Base-by-base conservation (phyloP, 2,329 filamentous ascomycete species). In the Pseudopithomyces maydicus region DNA sequence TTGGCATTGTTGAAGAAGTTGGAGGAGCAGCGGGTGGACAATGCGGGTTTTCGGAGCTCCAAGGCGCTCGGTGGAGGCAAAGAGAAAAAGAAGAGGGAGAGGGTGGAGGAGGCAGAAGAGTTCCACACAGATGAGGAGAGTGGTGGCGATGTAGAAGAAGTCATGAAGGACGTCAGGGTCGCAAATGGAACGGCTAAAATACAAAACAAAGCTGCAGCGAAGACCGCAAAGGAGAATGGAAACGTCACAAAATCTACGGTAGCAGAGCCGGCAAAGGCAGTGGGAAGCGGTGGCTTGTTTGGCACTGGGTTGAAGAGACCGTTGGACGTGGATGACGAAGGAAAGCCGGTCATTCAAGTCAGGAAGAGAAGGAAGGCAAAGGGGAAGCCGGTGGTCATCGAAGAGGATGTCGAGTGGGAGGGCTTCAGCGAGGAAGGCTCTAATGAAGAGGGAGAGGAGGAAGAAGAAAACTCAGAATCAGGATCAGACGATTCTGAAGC, bases 251-350 rank as follows among this genome's bases (percentile, higher is more conserved):
- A 38, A n/a, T 3, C 5, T 38, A 6, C 35, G n/a, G 12, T 11
- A 38, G 12, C 5, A 11, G 35, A 38, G 35, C 12, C 10, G 14
- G 29, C 54, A 15, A 56, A 55, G 17, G 14, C 61, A 22, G 45
- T 44, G 32, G 49, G 55, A 19, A 48, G 55, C 43, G 52, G 50
- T 19, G 68, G 64, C 2, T 48, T 64, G 6, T 78, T 86, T 52
- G 95, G 95, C 19, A 89, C 88, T 58, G 95, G 95, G 6, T 77
- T 99, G 57, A 98, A 98, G 74, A 85, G 93, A 41, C 92, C 93
- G 1, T 80, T 99, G 11, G 90, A 96, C 43, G 65, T 92, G 10
- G 92, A 91, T 60, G 87, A 91, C 1, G 86, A 89, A 56, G 92
- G 94, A 6, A 87, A 86, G 54, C 95, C 94, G 0, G 81, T 97